Percentiles rank a stretch among this genome's conserved stretches.
phyloP scores from a whole-genome alignment of 441 rosid species.

The Rhodomyrtus psidioides region DNA sequence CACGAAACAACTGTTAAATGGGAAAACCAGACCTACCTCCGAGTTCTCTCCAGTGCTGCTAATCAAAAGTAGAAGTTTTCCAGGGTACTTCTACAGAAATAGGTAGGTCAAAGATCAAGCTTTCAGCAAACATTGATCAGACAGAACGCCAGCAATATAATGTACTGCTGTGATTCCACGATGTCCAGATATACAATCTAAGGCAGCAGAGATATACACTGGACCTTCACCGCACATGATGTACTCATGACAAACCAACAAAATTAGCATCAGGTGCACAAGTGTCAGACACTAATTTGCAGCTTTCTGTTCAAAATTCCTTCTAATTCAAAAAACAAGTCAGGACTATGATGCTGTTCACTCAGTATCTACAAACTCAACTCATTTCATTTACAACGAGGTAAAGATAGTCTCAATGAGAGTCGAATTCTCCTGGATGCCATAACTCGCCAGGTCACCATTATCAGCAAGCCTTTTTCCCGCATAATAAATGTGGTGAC shows the following conservation, averaged over 20 bases:
- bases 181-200: background rate
- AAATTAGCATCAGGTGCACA: background rate
- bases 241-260: background rate
- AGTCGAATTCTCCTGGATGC: conserved; percentile 15
- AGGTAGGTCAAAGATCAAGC: background rate
- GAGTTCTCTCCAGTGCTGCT: background rate
- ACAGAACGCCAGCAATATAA: background rate
- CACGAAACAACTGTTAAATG: background rate
- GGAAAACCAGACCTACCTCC: background rate
- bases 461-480: conserved; percentile 18
- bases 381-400: background rate
- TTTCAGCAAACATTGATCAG: background rate
- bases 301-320: background rate
- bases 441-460: conserved; percentile 12
- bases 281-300: background rate
- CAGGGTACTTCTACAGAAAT: background rate
- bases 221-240: background rate
- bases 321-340: background rate
- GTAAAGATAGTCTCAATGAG: background rate
- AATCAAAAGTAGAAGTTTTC: background rate
- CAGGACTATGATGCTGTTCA: background rate
- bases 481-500: background rate
- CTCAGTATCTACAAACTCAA: background rate
- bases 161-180: background rate
- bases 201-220: background rate